Evolutionary conservation across 768 basidiomycete species (phyloP), one percentile per base, ranked within the genome.

Genomic region (Mycena haematopus): DNA sequence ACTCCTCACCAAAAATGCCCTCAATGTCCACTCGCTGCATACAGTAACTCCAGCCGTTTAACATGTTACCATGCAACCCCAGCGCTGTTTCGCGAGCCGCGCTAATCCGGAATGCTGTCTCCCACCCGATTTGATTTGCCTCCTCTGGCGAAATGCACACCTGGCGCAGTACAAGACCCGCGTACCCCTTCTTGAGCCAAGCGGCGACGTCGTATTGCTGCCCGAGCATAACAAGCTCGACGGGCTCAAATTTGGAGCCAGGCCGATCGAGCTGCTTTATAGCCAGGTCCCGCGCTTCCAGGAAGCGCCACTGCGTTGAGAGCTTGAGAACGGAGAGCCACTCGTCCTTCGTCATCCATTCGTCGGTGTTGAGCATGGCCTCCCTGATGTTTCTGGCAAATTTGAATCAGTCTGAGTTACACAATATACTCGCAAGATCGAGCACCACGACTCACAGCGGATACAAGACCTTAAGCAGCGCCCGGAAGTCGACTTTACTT

Each of bases 281-380:
- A 11, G 78, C 74, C n/a, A 69, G 59, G 9, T 69, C 53, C 40
- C 71, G 63, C n/a, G 75, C 50, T n/a, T 54, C 31, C 17, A 70
- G 54, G 35, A 71, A 72, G 38, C 67, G 62, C 73, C 77, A 79
- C 71, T 72, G 69, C 24, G 58, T 71, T 6, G 77, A 65, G n/a
- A 77, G 54, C 54, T 75, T 74, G 52, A 72, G 33, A 35, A 76
- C 70, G 1, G 71, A 66, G 38, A 70, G 65, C 77, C 77, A 78
- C 22, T 54, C 64, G 1, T 72, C 73, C 38, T 63, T 65, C 14
- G 53, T 38, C 51, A 58, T 51, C 27, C 21, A 35, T 9, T 21
- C 6, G n/a, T 25, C 17, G 25, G 29, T 31, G 9, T 13, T 36
- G 24, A 67, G 55, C 14, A 56, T 42, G 44, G 44, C n/a, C n/a